A percentile compares a stretch with the other conserved stretches of the same genome.
These are phyloP conservation scores for Lathyrus tuberosus DNA, from an alignment of 306 rosid genomes.

Conservation along the genomic window DNA sequence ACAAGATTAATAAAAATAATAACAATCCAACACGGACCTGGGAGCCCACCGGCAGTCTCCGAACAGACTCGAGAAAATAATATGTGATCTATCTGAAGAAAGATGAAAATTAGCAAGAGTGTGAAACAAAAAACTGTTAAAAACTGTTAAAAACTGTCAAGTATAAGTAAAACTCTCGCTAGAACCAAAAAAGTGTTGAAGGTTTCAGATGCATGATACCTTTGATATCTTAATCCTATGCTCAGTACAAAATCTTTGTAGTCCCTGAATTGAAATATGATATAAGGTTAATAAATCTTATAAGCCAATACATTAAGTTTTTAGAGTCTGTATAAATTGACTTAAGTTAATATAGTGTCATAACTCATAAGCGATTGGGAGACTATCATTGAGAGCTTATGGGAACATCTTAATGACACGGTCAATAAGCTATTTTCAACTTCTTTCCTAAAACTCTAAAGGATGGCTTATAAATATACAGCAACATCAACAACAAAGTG, in stretches of 20 bases:
- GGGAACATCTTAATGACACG: too few relatives aligned
- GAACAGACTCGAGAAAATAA: conserved; percentile 94
- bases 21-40: conserved; percentile 38
- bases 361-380: too few relatives aligned
- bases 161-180: conserved; percentile 12
- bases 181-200: conserved; percentile 2
- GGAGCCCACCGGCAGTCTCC: conserved; percentile 95
- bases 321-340: neutral
- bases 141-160: conserved; percentile 28
- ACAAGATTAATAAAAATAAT: too few relatives aligned
- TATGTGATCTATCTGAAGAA: conserved; percentile 82
- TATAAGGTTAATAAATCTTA: conserved; percentile 13
- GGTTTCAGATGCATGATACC: conserved; percentile 46
- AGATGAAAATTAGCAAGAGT: conserved; percentile 25
- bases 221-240: conserved; percentile 79
- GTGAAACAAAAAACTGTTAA: conserved; percentile 1
- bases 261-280: conserved; percentile 53
- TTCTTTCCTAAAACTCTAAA: too few relatives aligned
- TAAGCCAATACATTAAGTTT: neutral
- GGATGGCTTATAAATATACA: too few relatives aligned
- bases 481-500: too few relatives aligned
- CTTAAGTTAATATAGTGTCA: too few relatives aligned
- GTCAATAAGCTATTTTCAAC: too few relatives aligned
- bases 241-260: conserved; percentile 90
- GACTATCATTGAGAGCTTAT: too few relatives aligned